A percentile compares a stretch with the other conserved stretches of the same genome.
These are phyloP conservation scores for Chrysoporthe cubensis DNA, from an alignment of 2,329 filamentous ascomycete genomes.

Conservation along the genomic window DNA sequence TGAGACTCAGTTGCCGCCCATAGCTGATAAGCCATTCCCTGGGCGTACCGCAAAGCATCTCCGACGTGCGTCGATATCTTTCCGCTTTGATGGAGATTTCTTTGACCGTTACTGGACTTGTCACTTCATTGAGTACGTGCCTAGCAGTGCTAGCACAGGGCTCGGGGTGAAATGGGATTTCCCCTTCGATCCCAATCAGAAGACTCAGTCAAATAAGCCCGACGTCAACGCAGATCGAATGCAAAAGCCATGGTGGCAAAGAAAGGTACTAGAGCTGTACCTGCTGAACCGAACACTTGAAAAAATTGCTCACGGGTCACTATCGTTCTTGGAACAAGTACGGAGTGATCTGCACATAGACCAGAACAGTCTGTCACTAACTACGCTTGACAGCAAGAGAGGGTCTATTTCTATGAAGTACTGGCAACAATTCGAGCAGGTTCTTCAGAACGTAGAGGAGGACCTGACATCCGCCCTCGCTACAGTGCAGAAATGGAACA, in stretches of 20 bases:
- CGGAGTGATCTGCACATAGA: neutral
- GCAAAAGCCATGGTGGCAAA: conserved; percentile 33
- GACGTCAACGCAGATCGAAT: too few species aligned
- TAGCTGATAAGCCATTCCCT: neutral
- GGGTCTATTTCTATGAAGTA: neutral
- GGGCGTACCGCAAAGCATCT: conserved; percentile 17
- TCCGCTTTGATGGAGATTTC: conserved; percentile 38
- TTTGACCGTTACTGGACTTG: conserved; percentile 41
- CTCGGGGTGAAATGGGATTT: neutral
- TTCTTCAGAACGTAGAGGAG: conserved; percentile 10
- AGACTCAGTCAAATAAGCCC: neutral
- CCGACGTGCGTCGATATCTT: conserved; percentile 31
- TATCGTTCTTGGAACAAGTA: neutral
- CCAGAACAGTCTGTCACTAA: neutral
- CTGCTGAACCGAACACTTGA: conserved; percentile 32
- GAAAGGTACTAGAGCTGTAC: conserved; percentile 37
- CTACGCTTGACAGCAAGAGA: neutral
- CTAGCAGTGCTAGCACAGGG: neutral
- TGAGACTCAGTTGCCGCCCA: neutral
- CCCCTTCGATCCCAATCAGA: neutral
- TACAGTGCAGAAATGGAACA: conserved; percentile 31
- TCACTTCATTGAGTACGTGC: conserved; percentile 32
- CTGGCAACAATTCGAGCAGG: conserved; percentile 9
- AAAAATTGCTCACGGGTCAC: neutral
- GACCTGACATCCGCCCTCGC: neutral